Evolutionary conservation across 129 eudicot species (phyloP), one percentile per base, ranked within the genome.

Genomic region (Escallonia herrerae): DNA sequence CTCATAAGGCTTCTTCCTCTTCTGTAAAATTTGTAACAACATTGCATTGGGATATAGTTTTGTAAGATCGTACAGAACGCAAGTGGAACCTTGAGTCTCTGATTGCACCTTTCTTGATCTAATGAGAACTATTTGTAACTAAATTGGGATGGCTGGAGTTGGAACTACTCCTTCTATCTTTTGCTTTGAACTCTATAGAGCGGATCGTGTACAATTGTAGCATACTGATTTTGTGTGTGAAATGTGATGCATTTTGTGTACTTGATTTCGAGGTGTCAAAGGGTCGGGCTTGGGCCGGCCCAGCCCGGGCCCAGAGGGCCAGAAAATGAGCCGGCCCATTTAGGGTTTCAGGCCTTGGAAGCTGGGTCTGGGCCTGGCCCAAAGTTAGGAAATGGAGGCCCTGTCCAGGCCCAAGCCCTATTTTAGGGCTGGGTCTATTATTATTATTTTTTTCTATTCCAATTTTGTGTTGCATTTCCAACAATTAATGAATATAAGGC

Each of bases 1-100:
- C 56, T 39, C 56, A 54, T 39, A 68, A 43, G 58, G 8, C 59
- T 65, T 55, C 39, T 65, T 65, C 58, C 48, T 60, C 14, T 58
- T 64, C 54, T 43, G 59, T 64, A 50, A 8, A 14, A 53, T 48
- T 11, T 66, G 15, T 9, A 15, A 7, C 12, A 10, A 60, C 58
- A 63, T 69, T 70, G 76, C 76, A 76, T 53, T 70, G 61, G 73
- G 73, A 66, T 56, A 9, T 8, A 9, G 65, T 40, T 71, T 56
- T 52, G 4, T 52, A 22, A 60, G 64, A 74, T 77, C 71, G 60
- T 51, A 44, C 65, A 68, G 72, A 76, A 54, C 58, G 13, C 50
- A 10, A 2, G 8, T 4, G 11, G 49, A 44, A 41, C 10, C 15
- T 59, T 60, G 57, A 69, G 15, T 38, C 56, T 58, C 49, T 5